phyloP scores from a whole-genome alignment of 1,284 basidiomycete species.

The Papiliotrema nemorosa region DNA sequence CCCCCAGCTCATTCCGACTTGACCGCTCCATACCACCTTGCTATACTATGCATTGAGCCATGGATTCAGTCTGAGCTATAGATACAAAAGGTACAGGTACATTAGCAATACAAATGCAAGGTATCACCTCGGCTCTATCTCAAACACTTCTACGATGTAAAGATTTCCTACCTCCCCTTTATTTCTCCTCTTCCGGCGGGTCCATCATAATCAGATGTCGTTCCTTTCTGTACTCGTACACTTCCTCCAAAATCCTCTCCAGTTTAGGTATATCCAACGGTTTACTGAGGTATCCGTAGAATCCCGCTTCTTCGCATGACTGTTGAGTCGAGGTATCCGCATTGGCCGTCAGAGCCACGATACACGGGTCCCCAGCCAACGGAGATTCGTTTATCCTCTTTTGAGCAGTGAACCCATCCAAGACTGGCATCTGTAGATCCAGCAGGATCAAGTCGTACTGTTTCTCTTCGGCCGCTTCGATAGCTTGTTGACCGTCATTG shows the following conservation, averaged over 20 bases:
- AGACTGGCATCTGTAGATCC: conserved; percentile 45
- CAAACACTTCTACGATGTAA: too few species aligned
- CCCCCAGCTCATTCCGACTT: too few species aligned
- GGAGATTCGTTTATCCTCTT: conserved; percentile 29
- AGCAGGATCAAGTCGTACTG: conserved; percentile 42
- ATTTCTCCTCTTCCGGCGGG: neutral
- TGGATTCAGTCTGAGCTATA: too few species aligned
- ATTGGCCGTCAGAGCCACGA: conserved; percentile 45
- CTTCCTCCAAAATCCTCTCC: conserved; percentile 10
- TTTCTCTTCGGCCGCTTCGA: conserved; percentile 31
- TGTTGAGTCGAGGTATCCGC: conserved; percentile 37
- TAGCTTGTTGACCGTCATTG: conserved; percentile 37
- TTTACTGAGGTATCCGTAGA: conserved; percentile 38
- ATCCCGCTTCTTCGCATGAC: conserved; percentile 26
- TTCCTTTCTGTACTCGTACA: conserved; percentile 11
- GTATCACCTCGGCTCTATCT: too few species aligned
- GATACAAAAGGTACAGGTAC: too few species aligned
- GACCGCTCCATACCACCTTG: too few species aligned
- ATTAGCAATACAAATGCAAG: too few species aligned
- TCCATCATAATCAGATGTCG: neutral
- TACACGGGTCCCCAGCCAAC: conserved; percentile 31
- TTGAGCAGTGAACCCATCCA: conserved; percentile 37
- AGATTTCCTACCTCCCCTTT: neutral
- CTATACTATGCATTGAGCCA: too few species aligned
- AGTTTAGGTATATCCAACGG: conserved; percentile 38